These are phyloP conservation scores for Cryptomeria japonica DNA, from an alignment of 75 land plant genomes.

Conservation along the genomic window DNA sequence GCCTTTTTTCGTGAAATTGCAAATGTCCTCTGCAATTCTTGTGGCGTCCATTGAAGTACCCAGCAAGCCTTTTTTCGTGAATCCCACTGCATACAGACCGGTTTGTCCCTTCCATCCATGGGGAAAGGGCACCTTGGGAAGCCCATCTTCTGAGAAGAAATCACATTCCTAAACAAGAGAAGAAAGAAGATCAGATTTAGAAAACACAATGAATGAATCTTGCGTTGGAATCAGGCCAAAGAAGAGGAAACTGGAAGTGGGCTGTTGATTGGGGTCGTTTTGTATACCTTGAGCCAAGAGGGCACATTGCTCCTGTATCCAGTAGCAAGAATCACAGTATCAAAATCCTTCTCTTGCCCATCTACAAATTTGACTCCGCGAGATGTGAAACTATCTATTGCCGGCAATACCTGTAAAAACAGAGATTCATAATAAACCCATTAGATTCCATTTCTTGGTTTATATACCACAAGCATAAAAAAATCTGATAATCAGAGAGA, in stretches of 20 bases:
- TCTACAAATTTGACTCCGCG: constrained; percentile 42
- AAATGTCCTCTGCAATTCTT: constrained; percentile 51
- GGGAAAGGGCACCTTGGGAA: constrained; percentile 59
- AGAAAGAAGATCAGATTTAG: background rate
- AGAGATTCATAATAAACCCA: background rate
- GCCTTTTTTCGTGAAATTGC: no score
- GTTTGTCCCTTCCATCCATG: constrained; percentile 66
- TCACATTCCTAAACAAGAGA: constrained; percentile 28
- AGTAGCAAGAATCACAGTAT: constrained; percentile 59
- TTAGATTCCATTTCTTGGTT: background rate
- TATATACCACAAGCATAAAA: background rate
- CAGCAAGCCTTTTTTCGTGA: constrained; percentile 34
- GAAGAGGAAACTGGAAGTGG: no score
- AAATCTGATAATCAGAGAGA: background rate
- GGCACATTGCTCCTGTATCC: constrained; percentile 88
- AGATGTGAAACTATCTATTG: constrained; percentile 20
- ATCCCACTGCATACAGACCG: constrained; percentile 72
- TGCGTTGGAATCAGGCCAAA: background rate
- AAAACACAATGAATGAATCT: background rate
- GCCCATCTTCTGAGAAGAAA: constrained; percentile 54
- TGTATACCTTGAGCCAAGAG: constrained; percentile 70
- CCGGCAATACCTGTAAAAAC: constrained; percentile 43
- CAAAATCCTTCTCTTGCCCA: constrained; percentile 31
- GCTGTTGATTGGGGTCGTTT: no score
- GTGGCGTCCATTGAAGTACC: constrained; percentile 53